Base-by-base conservation (phyloP, 495 filamentous ascomycete genomes). In the Aspergillus affinis region DNA sequence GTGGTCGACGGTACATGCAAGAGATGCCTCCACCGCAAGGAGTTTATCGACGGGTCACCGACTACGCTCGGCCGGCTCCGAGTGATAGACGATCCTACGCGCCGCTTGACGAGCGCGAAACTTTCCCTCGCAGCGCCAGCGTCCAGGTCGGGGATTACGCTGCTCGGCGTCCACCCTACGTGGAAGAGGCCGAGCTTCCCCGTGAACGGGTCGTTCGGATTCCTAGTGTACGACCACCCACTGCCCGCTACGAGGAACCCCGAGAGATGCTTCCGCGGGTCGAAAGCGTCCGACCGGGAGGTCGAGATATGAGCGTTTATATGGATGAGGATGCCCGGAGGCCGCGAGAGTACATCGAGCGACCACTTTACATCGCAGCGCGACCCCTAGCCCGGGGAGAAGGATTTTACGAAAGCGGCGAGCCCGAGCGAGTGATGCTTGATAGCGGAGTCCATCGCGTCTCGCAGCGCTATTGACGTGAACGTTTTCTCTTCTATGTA, bases 181-280 rank as follows among this genome's bases (percentile, higher is more conserved):
- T 77, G 50, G 78, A 81, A 53, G 78, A 82, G 54, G 62, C 67
- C 15, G 77, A 80, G 30, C 45, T 74, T 6, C 72, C 82, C 13
- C 75, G 79, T 18, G 83, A 86, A 44, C 81, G 83, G 54, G 67
- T 84, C n/a, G 64, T 85, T 23, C 75, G 85, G 57, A 75, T 83
- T 29, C 62, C 80, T 9, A 89, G 85, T 68, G 82, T 86, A 20
- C 81, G 84, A 54, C 86, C 86, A 3, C 76, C 78, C 48, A 64
- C 72, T 30, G 59, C 77, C 29, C 81, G 82, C 41, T 88, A 88
- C 62, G 84, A 88, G 59, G 67, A 78, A 32, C 74, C 73, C 20
- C 75, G 72, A 59, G 78, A 80, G 54, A 69, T 75, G 20, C 61
- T 77, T 45, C 69, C 80, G 57, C 78, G 83, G 30, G 77, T 82